phyloP scores from a whole-genome alignment of 768 basidiomycete genomes.

The Artomyces pyxidatus region DNA sequence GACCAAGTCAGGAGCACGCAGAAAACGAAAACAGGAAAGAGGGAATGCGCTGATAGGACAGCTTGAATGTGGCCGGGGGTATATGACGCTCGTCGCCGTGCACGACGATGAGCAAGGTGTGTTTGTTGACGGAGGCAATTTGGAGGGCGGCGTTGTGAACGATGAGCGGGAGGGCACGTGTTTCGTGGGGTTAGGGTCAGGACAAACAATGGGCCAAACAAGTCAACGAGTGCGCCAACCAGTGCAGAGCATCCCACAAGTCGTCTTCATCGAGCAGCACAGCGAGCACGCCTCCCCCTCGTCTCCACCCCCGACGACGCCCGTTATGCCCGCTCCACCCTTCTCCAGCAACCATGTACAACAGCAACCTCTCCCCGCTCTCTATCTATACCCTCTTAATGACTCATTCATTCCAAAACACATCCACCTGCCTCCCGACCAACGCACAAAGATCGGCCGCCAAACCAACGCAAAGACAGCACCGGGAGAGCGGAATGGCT shows the following conservation, averaged over 20 bases:
- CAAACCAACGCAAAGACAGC: slow-evolving; percentile 95
- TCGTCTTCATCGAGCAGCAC: not conserved
- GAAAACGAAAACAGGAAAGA: not conserved
- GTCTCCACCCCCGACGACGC: not conserved
- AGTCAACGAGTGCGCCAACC: not conserved
- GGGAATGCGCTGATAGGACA: too few relatives aligned
- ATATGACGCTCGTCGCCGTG: not conserved
- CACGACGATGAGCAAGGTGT: not conserved
- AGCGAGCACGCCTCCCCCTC: not conserved
- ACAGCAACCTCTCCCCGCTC: slow-evolving; percentile 24
- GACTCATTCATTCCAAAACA: slow-evolving; percentile 94
- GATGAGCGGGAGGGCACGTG: not conserved
- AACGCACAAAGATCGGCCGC: slow-evolving; percentile 85
- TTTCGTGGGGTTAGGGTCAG: not conserved
- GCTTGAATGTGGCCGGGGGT: not conserved
- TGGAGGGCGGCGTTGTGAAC: not conserved
- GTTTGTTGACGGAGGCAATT: not conserved
- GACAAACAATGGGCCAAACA: not conserved
- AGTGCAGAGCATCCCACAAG: not conserved
- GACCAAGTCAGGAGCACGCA: not conserved
- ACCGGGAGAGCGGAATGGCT: slow-evolving; percentile 89
- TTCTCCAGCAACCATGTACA: slow-evolving; percentile 9
- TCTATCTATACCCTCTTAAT: slow-evolving; percentile 77
- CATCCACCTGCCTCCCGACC: slow-evolving; percentile 62
- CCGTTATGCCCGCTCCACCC: slow-evolving; percentile 11